Evolutionary conservation across 2,329 filamentous ascomycete species (phyloP).

Genomic region (Calonectria leucothoes): DNA sequence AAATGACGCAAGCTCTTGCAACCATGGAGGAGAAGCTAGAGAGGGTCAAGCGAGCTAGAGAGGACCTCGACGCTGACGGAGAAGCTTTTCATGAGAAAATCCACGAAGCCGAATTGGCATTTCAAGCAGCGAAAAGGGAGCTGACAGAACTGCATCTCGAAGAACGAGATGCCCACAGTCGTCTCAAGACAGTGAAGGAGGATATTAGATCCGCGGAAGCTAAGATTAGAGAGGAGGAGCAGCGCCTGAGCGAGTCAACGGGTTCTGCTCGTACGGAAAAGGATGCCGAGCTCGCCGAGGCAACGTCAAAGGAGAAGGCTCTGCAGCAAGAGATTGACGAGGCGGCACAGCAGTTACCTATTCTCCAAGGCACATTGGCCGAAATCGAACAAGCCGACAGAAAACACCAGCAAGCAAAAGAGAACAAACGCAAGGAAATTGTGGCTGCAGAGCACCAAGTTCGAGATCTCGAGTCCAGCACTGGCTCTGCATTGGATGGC

Average conservation of each 20-base stretch:
- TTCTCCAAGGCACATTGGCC: constrained; percentile 47
- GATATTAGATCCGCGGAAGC: constrained; percentile 58
- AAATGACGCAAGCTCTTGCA: constrained; percentile 63
- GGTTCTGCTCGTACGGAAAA: constrained; percentile 77
- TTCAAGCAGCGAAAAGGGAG: constrained; percentile 64
- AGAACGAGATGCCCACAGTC: constrained; percentile 73
- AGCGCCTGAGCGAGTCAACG: constrained; percentile 73
- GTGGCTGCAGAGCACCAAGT: constrained; percentile 57
- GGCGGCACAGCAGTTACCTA: constrained; percentile 44
- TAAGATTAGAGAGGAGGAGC: constrained; percentile 66
- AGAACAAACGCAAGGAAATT: constrained; percentile 66
- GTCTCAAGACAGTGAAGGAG: constrained; percentile 64
- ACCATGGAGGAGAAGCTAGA: constrained; percentile 58
- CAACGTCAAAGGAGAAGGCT: constrained; percentile 40
- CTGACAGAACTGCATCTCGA: constrained; percentile 68
- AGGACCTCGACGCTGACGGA: constrained; percentile 58
- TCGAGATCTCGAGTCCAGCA: constrained; percentile 64
- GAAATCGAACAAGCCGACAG: constrained; percentile 46
- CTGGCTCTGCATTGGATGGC: constrained; percentile 70
- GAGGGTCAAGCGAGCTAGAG: constrained; percentile 52
- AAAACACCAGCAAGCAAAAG: constrained; percentile 47
- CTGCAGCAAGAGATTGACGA: constrained; percentile 43
- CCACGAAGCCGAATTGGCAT: constrained; percentile 60
- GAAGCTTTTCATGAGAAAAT: constrained; percentile 57
- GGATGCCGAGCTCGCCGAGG: constrained; percentile 61